Conservation (phyloP, 2,329 filamentous ascomycete genomes). For the Nemania bipapillata region DNA sequence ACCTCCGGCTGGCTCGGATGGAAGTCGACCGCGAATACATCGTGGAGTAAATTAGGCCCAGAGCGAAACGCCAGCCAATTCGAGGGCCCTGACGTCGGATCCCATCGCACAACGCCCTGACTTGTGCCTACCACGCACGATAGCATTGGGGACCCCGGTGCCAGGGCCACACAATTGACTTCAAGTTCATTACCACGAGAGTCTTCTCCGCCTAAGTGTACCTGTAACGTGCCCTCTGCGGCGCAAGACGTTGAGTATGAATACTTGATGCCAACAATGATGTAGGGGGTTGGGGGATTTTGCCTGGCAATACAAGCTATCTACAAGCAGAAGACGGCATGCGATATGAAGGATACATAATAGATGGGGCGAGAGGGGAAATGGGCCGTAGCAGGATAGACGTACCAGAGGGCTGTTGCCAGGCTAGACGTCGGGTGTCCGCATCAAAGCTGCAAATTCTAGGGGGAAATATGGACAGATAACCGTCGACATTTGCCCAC, state of each 20-base stretch:
- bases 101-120: conserved; percentile 58
- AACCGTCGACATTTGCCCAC: not conserved
- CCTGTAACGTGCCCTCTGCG: no score
- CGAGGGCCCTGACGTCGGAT: conserved; percentile 49
- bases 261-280: not conserved
- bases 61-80: conserved; percentile 52
- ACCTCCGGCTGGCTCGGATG: conserved; percentile 57
- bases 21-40: conserved; percentile 64
- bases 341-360: not conserved
- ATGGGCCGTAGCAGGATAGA: not conserved
- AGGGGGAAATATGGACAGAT: not conserved
- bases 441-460: not conserved
- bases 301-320: no score
- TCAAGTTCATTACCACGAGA: no score
- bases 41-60: conserved; percentile 39
- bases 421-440: conserved; percentile 16
- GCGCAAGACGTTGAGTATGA: conserved; percentile 1
- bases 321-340: not conserved
- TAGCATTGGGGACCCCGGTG: conserved; percentile 54
- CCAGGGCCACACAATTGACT: conserved; percentile 52
- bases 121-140: conserved; percentile 62
- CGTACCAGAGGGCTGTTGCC: conserved; percentile 20
- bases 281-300: no score
- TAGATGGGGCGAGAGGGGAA: not conserved
- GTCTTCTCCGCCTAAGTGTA: no score